These are phyloP conservation scores for Mycena galopus DNA, from an alignment of 768 basidiomycete species.

Conservation along the genomic window DNA sequence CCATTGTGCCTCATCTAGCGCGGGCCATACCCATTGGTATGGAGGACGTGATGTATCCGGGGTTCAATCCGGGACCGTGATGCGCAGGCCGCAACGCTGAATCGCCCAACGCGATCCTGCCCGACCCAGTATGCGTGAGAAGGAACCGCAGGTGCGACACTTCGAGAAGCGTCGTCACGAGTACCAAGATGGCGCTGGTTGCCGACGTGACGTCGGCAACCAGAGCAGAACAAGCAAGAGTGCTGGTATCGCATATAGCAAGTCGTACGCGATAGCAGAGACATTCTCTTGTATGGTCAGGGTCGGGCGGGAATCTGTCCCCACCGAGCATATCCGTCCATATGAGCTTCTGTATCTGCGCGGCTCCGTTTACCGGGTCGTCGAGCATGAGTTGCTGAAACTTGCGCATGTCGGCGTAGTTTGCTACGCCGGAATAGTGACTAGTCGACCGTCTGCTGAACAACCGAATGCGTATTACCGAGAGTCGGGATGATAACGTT, in stretches of 20 bases:
- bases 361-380: constrained; percentile 30
- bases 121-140: constrained; percentile 38
- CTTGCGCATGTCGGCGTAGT: constrained; percentile 30
- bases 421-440: constrained; percentile 29
- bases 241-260: constrained; percentile 34
- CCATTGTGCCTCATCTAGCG: constrained; percentile 3
- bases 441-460: too few relatives aligned
- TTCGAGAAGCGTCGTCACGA: constrained; percentile 24
- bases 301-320: constrained; percentile 14
- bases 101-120: constrained; percentile 30
- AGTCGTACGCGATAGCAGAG: constrained; percentile 24
- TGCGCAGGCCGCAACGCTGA: constrained; percentile 28
- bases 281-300: constrained; percentile 27
- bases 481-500: too few relatives aligned
- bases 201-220: constrained; percentile 26
- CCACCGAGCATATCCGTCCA: constrained; percentile 38
- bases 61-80: background rate
- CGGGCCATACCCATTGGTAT: background rate
- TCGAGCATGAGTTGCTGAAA: constrained; percentile 30
- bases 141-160: constrained; percentile 28
- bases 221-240: constrained; percentile 31
- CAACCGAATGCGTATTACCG: too few relatives aligned
- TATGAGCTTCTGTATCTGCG: constrained; percentile 34
- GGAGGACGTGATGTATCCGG: background rate
- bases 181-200: constrained; percentile 21